Evolutionary conservation across 164 flowering plant species (phyloP), one percentile per base, ranked within the genome.

Genomic region (Liriodendron chinense): DNA sequence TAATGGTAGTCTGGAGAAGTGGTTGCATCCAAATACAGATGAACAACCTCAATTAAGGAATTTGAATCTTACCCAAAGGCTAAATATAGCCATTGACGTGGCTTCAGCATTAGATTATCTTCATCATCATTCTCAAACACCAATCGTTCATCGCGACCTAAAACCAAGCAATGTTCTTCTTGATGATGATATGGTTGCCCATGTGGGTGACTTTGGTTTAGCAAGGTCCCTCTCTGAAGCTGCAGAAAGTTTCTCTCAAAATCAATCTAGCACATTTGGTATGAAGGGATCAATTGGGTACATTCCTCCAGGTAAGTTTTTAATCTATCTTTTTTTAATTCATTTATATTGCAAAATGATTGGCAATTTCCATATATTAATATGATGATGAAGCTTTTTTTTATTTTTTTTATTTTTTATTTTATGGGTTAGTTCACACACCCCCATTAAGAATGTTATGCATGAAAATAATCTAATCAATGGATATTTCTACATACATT

Each of bases 161-260:
- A 83, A 83, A 74, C 85, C 83, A 49, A 80, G 79, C 70, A 83
- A 83, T 76, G 68, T 80, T 73, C 79, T 83, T 48, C 83, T 83
- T 28, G 82, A 81, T 43, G 50, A 74, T 65, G 80, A 83, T 13
- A 26, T 83, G 82, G 79, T 20, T 25, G 83, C 78, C 20, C 78
- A 65, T 72, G 82, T 81, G 1, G 56, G 82, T 18, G 83, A 83
- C 47, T 81, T 81, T n/a, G 82, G 83, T 16, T 68, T 77, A 9
- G 77, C 78, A 14, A 78, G 74, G 65, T 25, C 80, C 70, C 68
- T 78, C 20, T 48, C 21, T 12, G 57, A n/a, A 18, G 28, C 1
- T 49, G 62, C 65, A 34, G 26, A 61, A 18, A 59, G 66, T 18
- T 34, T 4, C 43, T 34, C 43, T 34, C 43, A 34, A 34, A 34